A percentile compares a stretch with the other conserved stretches of the same genome.
Evolutionary conservation across 352 stramenopile species (phyloP).

Genomic region (Phytophthora colocasiae): DNA sequence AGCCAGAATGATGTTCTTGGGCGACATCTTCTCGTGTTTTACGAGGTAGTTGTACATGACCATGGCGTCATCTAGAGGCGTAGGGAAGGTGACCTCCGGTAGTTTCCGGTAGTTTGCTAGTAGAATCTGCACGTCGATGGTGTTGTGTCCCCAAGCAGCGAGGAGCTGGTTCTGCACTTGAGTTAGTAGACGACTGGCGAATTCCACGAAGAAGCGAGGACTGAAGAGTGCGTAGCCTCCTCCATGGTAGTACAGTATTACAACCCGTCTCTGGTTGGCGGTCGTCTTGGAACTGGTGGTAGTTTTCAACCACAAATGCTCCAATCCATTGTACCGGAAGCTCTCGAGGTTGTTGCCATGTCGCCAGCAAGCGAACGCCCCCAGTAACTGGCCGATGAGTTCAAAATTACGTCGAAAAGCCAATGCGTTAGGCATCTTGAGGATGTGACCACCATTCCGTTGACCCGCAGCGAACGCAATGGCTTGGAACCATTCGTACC

Average conservation of each 20-base stretch:
- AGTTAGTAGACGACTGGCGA: slow-evolving; percentile 47
- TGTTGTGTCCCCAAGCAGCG: not conserved
- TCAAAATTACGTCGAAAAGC: slow-evolving; percentile 47
- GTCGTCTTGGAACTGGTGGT: not conserved
- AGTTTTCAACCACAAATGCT: slow-evolving; percentile 56
- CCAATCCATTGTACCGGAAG: slow-evolving; percentile 49
- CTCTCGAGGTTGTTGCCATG: slow-evolving; percentile 32
- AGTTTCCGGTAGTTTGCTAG: slow-evolving; percentile 79
- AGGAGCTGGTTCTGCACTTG: slow-evolving; percentile 26
- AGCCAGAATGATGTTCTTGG: slow-evolving; percentile 46
- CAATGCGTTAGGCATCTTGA: slow-evolving; percentile 46
- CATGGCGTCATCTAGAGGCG: slow-evolving; percentile 56
- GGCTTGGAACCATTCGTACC: slow-evolving; percentile 54
- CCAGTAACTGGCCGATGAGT: slow-evolving; percentile 41
- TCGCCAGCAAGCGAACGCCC: slow-evolving; percentile 37
- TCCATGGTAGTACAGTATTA: slow-evolving; percentile 69
- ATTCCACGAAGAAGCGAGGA: slow-evolving; percentile 60
- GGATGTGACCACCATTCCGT: slow-evolving; percentile 41
- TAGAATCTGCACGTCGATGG: slow-evolving; percentile 49
- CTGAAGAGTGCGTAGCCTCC: slow-evolving; percentile 64
- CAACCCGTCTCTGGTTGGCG: slow-evolving; percentile 27
- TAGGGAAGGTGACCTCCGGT: slow-evolving; percentile 48
- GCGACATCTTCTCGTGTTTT: slow-evolving; percentile 27
- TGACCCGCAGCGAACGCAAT: slow-evolving; percentile 36
- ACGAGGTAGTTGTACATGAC: slow-evolving; percentile 58